Evolutionary conservation across 2,329 filamentous ascomycete species (phyloP), one percentile per base, ranked within the genome.

Genomic region (Raffaelea arxii): DNA sequence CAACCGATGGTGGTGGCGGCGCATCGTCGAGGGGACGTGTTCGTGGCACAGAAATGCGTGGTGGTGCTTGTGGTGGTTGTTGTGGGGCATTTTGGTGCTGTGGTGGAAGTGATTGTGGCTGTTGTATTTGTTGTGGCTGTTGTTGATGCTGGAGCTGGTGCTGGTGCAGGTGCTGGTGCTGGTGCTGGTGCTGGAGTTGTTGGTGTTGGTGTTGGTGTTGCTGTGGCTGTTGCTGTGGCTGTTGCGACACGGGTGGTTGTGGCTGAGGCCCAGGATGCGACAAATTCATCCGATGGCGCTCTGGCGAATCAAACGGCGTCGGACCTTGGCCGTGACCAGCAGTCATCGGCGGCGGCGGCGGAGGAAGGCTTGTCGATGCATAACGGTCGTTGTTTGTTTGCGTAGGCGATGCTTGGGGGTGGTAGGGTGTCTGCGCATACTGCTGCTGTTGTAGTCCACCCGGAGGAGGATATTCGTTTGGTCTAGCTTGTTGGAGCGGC

Each of bases 291-390:
- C 69, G 65, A 21, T 67, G 66, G n/a, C 69, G 67, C 10, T 77
- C 74, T 4, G 72, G 70, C 9, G 72, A 74, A 19, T 76, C 71
- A 51, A 69, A 75, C 1, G 67, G 61, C 52, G 65, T 61, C 39
- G 56, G 52, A 49, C 58, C 18, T 59, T 46, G 51, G 21, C 56
- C 46, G 16, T 61, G 49, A 7, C 55, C 64, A 22, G 64, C 59
- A 5, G 48, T 27, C 2, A 37, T 21, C 18, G 43, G 40, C n/a
- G 68, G 68, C 19, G 62, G 62, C 12, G 56, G 52, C 2, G 56
- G 54, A 16, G 59, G 62, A 11, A 46, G 25, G 18, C 41, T 32
- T 3, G 57, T 52, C 3, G 59, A 59, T 4, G 65, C 62, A 43
- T 66, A 69, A 22, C 67, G 66, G 6, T 72, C 68, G 10, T 56